Conservation (phyloP, 768 basidiomycete species). For the Strobilomyces dryophilus region DNA sequence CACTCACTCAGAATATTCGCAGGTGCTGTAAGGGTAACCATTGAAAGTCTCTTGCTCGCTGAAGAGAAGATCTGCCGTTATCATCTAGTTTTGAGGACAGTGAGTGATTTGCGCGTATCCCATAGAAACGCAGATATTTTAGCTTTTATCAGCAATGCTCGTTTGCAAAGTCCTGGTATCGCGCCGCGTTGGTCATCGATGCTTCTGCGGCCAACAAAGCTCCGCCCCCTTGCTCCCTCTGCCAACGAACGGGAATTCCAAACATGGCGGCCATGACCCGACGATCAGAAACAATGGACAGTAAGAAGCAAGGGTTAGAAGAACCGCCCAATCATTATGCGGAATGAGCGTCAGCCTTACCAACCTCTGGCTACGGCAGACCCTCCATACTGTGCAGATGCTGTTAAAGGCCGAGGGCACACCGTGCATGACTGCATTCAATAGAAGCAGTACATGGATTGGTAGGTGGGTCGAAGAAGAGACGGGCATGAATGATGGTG, state of each 20-base stretch:
- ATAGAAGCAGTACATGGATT: background rate
- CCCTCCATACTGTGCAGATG: background rate
- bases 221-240: too few relatives aligned
- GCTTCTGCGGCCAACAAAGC: too few relatives aligned
- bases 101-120: background rate
- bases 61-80: background rate
- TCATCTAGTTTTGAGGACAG: background rate
- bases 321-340: too few relatives aligned
- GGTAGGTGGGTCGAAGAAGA: background rate
- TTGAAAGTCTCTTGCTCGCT: background rate
- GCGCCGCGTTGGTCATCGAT: background rate
- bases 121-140: background rate
- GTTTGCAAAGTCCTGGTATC: background rate
- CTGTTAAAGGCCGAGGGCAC: background rate
- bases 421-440: background rate
- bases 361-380: conserved; percentile 4
- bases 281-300: background rate
- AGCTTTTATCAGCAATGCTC: conserved; percentile 10
- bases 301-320: background rate
- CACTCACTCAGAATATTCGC: conserved; percentile 1
- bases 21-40: background rate
- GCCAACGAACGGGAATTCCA: too few relatives aligned
- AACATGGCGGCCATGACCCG: too few relatives aligned
- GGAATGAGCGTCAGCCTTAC: background rate
- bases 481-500: background rate